phyloP scores from a whole-genome alignment of 148 eudicot genomes.

The Vaccinium corymbosum region DNA sequence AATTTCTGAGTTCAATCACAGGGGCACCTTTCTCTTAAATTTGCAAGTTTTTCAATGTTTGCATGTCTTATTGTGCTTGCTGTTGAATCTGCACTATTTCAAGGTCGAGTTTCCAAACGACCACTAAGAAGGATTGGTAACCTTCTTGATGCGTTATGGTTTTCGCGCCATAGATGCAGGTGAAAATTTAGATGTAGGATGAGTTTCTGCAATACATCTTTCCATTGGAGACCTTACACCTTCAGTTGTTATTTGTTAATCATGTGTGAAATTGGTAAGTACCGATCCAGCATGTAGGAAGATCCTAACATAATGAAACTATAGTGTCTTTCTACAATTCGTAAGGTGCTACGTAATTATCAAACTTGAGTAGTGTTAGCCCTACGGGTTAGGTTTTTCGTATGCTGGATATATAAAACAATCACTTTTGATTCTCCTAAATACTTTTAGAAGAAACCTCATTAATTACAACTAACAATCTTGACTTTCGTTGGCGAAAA shows the following conservation, averaged over 20 bases:
- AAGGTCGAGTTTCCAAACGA: not conserved
- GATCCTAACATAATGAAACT: not conserved
- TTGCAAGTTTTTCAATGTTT: not conserved
- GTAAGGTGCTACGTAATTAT: not conserved
- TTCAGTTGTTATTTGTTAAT: not conserved
- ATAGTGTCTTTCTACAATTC: not conserved
- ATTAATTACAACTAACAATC: too few relatives aligned
- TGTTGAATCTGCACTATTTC: not conserved
- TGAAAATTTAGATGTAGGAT: not conserved
- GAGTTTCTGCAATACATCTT: not conserved
- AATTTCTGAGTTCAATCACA: not conserved
- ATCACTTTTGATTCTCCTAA: not conserved
- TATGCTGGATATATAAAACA: not conserved
- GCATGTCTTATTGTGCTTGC: not conserved
- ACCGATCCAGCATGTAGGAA: not conserved
- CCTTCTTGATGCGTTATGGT: not conserved
- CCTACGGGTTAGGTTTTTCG: not conserved
- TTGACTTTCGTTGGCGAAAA: too few relatives aligned
- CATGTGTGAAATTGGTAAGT: not conserved
- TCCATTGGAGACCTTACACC: not conserved
- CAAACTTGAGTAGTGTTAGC: not conserved
- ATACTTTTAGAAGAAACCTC: too few relatives aligned
- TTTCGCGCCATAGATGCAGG: not conserved
- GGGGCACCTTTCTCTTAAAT: not conserved
- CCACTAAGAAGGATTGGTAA: not conserved